phyloP scores from a whole-genome alignment of 169 alveolate genomes.

The Plasmodium knowlesi region DNA sequence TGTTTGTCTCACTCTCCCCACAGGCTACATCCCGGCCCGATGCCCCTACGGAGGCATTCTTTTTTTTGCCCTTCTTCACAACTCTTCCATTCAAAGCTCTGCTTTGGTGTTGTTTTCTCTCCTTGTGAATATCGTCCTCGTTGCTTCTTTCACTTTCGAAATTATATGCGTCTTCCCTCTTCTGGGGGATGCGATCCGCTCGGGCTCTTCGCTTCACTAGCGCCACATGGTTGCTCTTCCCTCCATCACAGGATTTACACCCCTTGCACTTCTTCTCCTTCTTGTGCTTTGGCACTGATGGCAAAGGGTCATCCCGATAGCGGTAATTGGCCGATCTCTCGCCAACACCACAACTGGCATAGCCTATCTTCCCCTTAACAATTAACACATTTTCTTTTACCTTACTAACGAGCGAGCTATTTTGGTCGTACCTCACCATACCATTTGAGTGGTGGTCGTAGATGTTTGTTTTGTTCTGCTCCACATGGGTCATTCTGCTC shows the following conservation, averaged over 20 bases:
- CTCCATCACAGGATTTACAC: background rate
- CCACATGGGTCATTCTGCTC: background rate
- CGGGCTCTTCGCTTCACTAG: background rate
- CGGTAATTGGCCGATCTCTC: background rate
- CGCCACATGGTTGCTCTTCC: background rate
- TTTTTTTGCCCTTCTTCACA: background rate
- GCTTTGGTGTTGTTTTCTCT: background rate
- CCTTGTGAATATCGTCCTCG: background rate
- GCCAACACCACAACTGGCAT: background rate
- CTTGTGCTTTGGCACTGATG: background rate
- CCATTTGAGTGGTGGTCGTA: background rate
- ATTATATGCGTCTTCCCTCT: background rate
- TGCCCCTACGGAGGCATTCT: background rate
- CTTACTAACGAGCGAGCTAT: background rate
- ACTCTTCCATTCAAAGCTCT: background rate
- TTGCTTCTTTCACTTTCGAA: background rate
- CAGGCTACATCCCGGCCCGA: background rate
- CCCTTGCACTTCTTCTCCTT: background rate
- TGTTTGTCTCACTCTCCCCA: background rate
- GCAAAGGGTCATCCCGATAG: background rate
- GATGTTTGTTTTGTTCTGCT: background rate
- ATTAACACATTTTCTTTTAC: slow-evolving; percentile 5
- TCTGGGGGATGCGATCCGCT: background rate
- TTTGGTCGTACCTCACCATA: background rate
- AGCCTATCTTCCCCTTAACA: background rate